phyloP scores from a whole-genome alignment of 495 filamentous ascomycete genomes.

The Bacidia rubella region DNA sequence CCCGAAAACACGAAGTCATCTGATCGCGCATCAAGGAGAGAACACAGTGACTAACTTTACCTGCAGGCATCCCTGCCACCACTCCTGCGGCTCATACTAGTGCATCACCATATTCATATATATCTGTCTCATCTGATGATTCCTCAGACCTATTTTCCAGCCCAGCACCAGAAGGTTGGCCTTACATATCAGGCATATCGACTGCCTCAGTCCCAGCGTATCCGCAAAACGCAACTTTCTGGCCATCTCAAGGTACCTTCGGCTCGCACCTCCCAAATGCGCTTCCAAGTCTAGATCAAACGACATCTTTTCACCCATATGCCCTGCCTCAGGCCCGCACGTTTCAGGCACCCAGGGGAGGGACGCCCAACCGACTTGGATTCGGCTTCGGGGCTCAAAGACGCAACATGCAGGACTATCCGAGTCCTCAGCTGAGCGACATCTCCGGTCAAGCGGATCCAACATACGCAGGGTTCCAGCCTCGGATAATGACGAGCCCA shows the following conservation, averaged over 20 bases:
- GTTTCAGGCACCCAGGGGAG: conserved; percentile 3
- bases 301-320: conserved; percentile 9
- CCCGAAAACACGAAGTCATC: conserved; percentile 9
- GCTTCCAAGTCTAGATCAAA: conserved; percentile 1
- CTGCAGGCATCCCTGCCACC: not conserved
- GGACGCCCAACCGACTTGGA: not conserved
- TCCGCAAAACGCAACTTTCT: conserved; percentile 2
- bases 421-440: conserved; percentile 17
- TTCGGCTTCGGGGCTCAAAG: conserved; percentile 8
- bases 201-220: conserved; percentile 4
- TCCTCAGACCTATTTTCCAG: conserved; percentile 11
- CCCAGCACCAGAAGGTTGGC: conserved; percentile 11
- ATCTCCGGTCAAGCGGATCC: conserved; percentile 13
- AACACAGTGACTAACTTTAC: conserved; percentile 7
- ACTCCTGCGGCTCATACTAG: conserved; percentile 1
- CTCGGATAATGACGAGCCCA: conserved; percentile 14
- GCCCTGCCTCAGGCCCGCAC: conserved; percentile 5
- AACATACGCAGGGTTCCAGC: conserved; percentile 13
- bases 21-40: not conserved
- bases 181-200: conserved; percentile 15
- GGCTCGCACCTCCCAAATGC: not conserved
- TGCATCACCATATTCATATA: conserved; percentile 9
- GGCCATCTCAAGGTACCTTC: conserved; percentile 3
- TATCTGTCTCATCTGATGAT: conserved; percentile 4
- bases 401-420: conserved; percentile 14